A percentile compares a stretch with the other conserved stretches of the same genome.
Evolutionary conservation across 176 grass and related monocot species (phyloP).

Genomic region (Oryza nivara): DNA sequence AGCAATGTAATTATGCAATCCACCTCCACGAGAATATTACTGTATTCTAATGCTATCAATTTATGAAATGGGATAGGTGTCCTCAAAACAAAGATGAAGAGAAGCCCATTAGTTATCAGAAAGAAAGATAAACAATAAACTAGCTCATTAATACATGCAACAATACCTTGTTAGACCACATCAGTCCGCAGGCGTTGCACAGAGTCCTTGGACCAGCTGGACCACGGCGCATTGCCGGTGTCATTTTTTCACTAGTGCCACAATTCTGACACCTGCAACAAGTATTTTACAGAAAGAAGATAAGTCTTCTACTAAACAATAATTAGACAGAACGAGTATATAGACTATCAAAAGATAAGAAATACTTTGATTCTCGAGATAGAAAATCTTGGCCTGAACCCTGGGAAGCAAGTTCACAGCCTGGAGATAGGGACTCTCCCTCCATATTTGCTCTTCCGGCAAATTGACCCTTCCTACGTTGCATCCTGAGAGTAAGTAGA

Average conservation of each 20-base stretch:
- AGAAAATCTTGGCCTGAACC: slow-evolving; percentile 53
- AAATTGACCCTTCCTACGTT: slow-evolving; percentile 83
- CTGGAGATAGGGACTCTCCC: slow-evolving; percentile 52
- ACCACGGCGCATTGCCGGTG: slow-evolving; percentile 92
- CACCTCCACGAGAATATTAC: background rate
- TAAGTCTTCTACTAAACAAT: slow-evolving; percentile 31
- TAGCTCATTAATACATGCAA: slow-evolving; percentile 12
- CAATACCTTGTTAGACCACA: slow-evolving; percentile 89
- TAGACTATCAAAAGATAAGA: slow-evolving; percentile 40
- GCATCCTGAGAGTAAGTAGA: slow-evolving; percentile 71
- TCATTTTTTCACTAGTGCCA: slow-evolving; percentile 80
- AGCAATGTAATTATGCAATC: background rate
- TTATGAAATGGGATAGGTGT: slow-evolving; percentile 9
- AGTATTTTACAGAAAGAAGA: slow-evolving; percentile 19
- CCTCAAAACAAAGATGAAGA: slow-evolving; percentile 3
- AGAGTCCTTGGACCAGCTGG: slow-evolving; percentile 90
- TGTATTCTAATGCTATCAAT: background rate
- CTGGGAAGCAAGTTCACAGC: slow-evolving; percentile 51
- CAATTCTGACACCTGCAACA: slow-evolving; percentile 85
- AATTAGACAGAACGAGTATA: slow-evolving; percentile 36
- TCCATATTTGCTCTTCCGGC: slow-evolving; percentile 70
- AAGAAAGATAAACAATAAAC: slow-evolving; percentile 14
- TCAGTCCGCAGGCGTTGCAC: slow-evolving; percentile 95
- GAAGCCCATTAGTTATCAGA: slow-evolving; percentile 20
- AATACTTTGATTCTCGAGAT: slow-evolving; percentile 73